Base-by-base conservation (phyloP, 352 stramenopile species). In the Phytophthora pluvialis region DNA sequence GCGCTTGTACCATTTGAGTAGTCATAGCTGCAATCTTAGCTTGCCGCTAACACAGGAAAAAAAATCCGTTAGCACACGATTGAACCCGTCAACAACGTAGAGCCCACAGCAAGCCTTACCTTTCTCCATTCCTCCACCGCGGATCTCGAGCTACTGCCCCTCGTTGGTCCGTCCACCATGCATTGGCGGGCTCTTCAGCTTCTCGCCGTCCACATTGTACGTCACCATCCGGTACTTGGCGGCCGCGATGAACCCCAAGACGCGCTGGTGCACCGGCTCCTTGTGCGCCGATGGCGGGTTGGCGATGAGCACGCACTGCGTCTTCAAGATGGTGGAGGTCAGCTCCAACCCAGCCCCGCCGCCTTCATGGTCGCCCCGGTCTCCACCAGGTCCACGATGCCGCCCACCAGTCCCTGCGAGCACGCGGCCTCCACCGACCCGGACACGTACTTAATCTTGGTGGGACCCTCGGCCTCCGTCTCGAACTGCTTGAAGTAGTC, bases 331-430 rank as follows among this genome's bases (percentile, higher is more conserved):
- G 16, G 95, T 97, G 32, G 85, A 92, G 54, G 99, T 88, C 38
- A 99, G 78, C 76, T 99, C 96, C 35, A 99, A 73, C 1, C 96
- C 35, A 99, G 74, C 1, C 97, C 97, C 18, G 97, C 97, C 28
- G 97, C 97, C 69, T 94, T 97, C 97, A 99, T 99, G 26, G 97
- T 99, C 33, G 97, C 99, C 28, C 97, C 97, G 10, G 97, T 99
- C 80, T 99, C 97, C 12, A 99, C 97, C 26, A 99, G 83, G 86
- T 99, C 97, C 28, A 99, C 97, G 60, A 99, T 98, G 43, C 95
- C 97, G 75, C 99, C 97, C 12, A 97, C 97, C 33, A 99, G 70
- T 7, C 97, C 97, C n/a, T 99, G 84, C 10, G 94, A 94, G 64
- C 97, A 99, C 7, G 97, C 96, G 1, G 97, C 97, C 70, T 99